phyloP scores from a whole-genome alignment of 805 yeast species.

The Debaryomyces prosopidis region DNA sequence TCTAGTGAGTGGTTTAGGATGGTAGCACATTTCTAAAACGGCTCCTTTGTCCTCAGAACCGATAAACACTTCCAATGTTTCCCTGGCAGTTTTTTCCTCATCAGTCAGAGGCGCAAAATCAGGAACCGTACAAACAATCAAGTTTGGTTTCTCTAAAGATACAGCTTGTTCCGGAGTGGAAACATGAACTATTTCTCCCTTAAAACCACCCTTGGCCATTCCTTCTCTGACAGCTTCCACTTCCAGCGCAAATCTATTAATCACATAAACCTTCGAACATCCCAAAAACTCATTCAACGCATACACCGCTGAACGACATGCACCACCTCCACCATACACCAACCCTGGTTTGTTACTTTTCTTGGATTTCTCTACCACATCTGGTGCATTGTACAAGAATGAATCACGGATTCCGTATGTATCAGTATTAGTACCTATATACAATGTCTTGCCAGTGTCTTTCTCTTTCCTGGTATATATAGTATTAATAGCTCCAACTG shows the following conservation, averaged over 20 bases:
- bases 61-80: constrained; percentile 26
- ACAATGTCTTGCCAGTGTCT: constrained; percentile 10
- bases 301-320: constrained; percentile 32
- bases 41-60: constrained; percentile 18
- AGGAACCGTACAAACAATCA: constrained; percentile 30
- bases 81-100: constrained; percentile 23
- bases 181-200: constrained; percentile 26
- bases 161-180: constrained; percentile 23
- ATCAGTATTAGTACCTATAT: constrained; percentile 34
- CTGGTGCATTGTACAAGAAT: constrained; percentile 13
- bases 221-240: constrained; percentile 18
- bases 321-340: constrained; percentile 39
- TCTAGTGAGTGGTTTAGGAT: constrained; percentile 26
- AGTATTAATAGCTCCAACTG: constrained; percentile 35
- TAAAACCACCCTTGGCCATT: constrained; percentile 22
- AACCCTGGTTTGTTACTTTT: constrained; percentile 20
- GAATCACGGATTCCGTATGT: constrained; percentile 32
- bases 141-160: constrained; percentile 15
- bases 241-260: constrained; percentile 28
- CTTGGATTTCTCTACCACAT: constrained; percentile 1
- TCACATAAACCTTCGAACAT: constrained; percentile 26
- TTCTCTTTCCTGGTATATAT: constrained; percentile 23
- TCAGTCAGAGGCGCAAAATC: constrained; percentile 23
- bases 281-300: constrained; percentile 25
- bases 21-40: constrained; percentile 37